Evolutionary conservation across 139 green algal species (phyloP).

Genomic region (Chloropicon primus): DNA sequence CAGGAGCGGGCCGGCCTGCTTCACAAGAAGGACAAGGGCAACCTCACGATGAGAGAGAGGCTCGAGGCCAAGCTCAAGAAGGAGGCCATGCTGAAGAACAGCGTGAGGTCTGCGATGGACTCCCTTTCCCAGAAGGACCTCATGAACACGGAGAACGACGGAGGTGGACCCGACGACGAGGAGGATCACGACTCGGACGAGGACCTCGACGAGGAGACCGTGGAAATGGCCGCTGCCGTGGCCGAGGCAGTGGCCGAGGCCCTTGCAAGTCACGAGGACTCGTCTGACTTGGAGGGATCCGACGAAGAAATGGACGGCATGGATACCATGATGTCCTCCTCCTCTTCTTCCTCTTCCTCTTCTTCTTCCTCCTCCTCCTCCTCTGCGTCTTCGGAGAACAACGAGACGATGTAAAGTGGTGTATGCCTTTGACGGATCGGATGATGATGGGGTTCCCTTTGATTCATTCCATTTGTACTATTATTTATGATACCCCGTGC

Average conservation of each 20-base stretch:
- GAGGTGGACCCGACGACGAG: not conserved
- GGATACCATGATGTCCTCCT: not conserved
- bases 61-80: slow-evolving; percentile 36
- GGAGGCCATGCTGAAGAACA: slow-evolving; percentile 27
- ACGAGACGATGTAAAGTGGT: too few species aligned
- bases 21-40: slow-evolving; percentile 26
- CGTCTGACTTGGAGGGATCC: not conserved
- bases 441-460: too few species aligned
- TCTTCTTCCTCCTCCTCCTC: not conserved
- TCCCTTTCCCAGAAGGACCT: not conserved
- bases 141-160: not conserved
- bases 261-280: not conserved
- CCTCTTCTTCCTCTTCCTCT: not conserved
- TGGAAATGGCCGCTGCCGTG: not conserved
- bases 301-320: not conserved
- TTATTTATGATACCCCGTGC: too few species aligned
- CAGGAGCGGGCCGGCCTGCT: not conserved
- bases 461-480: too few species aligned
- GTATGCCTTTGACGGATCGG: too few species aligned
- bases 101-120: slow-evolving; percentile 3
- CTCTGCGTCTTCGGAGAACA: too few species aligned
- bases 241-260: not conserved
- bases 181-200: not conserved
- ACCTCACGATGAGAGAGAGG: slow-evolving; percentile 36
- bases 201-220: not conserved